Evolutionary conservation across 306 rosid species (phyloP), one percentile per base, ranked within the genome.

Genomic region (Rosa rugosa): DNA sequence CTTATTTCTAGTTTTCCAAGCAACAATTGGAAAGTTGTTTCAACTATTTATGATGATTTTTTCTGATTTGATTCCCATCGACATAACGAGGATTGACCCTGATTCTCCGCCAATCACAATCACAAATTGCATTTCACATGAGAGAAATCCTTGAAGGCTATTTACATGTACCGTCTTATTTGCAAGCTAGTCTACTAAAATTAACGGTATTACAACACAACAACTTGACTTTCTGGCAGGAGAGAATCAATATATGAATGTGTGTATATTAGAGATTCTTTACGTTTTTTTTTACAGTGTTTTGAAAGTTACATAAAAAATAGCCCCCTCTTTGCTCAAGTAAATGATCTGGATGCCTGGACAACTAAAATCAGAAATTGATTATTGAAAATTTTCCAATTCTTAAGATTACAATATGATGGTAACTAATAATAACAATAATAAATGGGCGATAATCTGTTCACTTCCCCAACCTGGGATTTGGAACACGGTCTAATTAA

Each of bases 401-500:
- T 20, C 36, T 20, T 22, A 22, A 16, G 38, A n/a, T 34, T 27
- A 53, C 36, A 16, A 62, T 11, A 71, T n/a, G 44, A 56, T 40
- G 18, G 25, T 40, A 60, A 27, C 53, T 16, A 25, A 57, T 59
- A 42, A 6, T 45, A 54, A 44, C 42, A 38, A 44, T 56, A 77
- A 20, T 5, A 54, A 11, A 7, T 27, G 18, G 18, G 67, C 9
- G 5, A 56, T 54, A 50, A 47, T 70, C 41, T 79, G 67, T 70
- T 44, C 20, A 12, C 23, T 79, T 18, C 45, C 18, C 5, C 47
- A 56, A 14, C 17, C 40, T 49, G 50, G 20, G 50, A 54, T 49
- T 53, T 4, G 60, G 7, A 67, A 40, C 70, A 11, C 31, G 8
- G 56, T 80, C 41, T 74, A 54, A 40, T 76, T 72, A 31, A 69